Conservation (phyloP, 352 stramenopile species). For the Phytophthora citrophthora region DNA sequence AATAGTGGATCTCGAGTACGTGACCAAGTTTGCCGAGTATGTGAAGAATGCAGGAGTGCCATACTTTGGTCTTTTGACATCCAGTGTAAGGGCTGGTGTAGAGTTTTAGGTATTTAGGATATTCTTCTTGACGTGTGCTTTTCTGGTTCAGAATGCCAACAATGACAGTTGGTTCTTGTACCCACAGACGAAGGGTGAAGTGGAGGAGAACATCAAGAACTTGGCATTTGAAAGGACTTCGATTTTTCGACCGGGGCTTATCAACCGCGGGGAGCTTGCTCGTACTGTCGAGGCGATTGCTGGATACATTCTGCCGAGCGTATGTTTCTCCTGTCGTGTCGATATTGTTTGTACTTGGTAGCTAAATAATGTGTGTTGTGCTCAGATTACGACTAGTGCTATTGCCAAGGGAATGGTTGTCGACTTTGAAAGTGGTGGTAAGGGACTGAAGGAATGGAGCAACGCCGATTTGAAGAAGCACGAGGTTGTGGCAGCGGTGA, state of each 20-base stretch:
- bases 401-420: constrained; percentile 68
- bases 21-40: constrained; percentile 54
- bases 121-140: neutral
- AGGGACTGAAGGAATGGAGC: constrained; percentile 53
- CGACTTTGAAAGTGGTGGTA: constrained; percentile 59
- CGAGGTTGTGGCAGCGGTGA: neutral
- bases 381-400: constrained; percentile 52
- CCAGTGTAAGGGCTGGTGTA: constrained; percentile 37
- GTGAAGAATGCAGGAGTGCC: constrained; percentile 46
- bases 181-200: constrained; percentile 72
- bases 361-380: neutral
- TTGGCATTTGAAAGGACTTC: constrained; percentile 59
- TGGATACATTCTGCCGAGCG: constrained; percentile 49
- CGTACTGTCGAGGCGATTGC: constrained; percentile 59
- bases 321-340: constrained; percentile 22
- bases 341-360: neutral
- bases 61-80: constrained; percentile 70
- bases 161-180: constrained; percentile 83
- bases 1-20: constrained; percentile 73
- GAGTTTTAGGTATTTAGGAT: neutral
- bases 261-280: constrained; percentile 58
- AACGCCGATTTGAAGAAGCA: constrained; percentile 53
- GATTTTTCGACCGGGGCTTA: constrained; percentile 65
- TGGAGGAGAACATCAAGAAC: constrained; percentile 59
- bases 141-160: constrained; percentile 46